A percentile compares a stretch with the other conserved stretches of the same genome.
Evolutionary conservation across 352 stramenopile genomes (phyloP).

Genomic region (Globisporangium sylvaticum): DNA sequence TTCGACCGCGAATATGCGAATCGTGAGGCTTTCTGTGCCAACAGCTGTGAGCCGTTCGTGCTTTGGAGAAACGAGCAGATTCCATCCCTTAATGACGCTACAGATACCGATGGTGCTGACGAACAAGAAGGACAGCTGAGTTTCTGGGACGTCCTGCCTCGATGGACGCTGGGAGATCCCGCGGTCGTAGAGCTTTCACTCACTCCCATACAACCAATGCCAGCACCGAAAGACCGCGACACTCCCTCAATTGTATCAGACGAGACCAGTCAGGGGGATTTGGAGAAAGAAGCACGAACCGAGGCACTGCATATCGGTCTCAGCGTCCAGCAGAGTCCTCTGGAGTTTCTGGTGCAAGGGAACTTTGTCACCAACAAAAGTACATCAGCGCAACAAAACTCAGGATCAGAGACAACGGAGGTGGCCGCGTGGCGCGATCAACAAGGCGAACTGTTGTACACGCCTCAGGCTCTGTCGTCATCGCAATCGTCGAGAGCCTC

Average conservation of each 20-base stretch:
- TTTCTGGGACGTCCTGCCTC: constrained; percentile 13
- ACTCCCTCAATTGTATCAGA: neutral
- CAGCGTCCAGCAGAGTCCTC: neutral
- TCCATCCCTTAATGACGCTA: neutral
- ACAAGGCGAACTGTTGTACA: constrained; percentile 35
- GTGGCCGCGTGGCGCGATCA: constrained; percentile 21
- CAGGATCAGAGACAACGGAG: constrained; percentile 12
- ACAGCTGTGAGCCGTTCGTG: constrained; percentile 2
- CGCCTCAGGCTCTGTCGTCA: constrained; percentile 10
- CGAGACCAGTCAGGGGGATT: neutral
- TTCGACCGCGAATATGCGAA: constrained; percentile 8
- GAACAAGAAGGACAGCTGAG: neutral
- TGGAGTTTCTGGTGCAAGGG: constrained; percentile 1
- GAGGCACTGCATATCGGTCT: neutral
- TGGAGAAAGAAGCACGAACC: neutral
- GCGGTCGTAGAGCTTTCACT: neutral
- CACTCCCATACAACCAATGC: neutral
- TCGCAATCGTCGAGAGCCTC: neutral
- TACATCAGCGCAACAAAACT: neutral
- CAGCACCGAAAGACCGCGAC: neutral
- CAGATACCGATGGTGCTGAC: neutral
- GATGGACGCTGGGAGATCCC: neutral
- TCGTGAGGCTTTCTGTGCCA: neutral
- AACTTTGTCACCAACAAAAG: neutral
- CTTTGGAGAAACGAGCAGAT: constrained; percentile 7